A percentile compares a stretch with the other conserved stretches of the same genome.
Conservation (phyloP, 2,329 filamentous ascomycete genomes). For the Dactylonectria estremocensis region DNA sequence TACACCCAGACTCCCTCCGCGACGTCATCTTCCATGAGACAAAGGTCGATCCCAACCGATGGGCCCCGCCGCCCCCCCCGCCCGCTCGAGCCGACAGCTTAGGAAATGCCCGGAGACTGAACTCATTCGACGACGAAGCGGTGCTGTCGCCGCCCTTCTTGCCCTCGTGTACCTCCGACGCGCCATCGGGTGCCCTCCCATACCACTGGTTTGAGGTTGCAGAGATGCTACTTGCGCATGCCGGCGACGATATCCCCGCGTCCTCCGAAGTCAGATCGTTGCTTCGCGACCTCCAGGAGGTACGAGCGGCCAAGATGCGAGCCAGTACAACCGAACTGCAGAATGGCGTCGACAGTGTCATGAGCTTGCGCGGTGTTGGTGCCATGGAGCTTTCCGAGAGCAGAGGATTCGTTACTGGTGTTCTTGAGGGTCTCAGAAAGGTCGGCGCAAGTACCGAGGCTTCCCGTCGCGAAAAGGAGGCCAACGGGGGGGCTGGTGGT, state of each 20-base stretch:
- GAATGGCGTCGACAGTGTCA: slow-evolving; percentile 79
- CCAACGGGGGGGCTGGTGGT: slow-evolving; percentile 72
- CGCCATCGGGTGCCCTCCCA: slow-evolving; percentile 80
- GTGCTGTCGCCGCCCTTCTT: slow-evolving; percentile 82
- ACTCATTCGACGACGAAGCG: slow-evolving; percentile 49
- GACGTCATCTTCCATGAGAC: slow-evolving; percentile 88
- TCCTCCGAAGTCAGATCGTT: slow-evolving; percentile 82
- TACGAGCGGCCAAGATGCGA: slow-evolving; percentile 90
- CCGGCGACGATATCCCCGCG: slow-evolving; percentile 84
- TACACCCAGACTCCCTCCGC: slow-evolving; percentile 81
- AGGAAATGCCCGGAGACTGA: slow-evolving; percentile 58
- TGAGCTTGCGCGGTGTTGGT: slow-evolving; percentile 81
- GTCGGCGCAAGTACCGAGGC: slow-evolving; percentile 87
- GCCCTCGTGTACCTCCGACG: slow-evolving; percentile 78
- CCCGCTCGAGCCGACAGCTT: slow-evolving; percentile 66
- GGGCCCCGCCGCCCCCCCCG: slow-evolving; percentile 83
- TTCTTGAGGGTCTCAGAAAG: slow-evolving; percentile 89
- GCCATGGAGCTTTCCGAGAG: slow-evolving; percentile 94
- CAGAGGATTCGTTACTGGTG: slow-evolving; percentile 85
- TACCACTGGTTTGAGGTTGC: slow-evolving; percentile 97
- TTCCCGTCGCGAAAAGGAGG: slow-evolving; percentile 82
- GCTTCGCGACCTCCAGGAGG: slow-evolving; percentile 87
- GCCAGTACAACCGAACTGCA: slow-evolving; percentile 81
- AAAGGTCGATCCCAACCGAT: slow-evolving; percentile 77
- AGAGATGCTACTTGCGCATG: slow-evolving; percentile 88